phyloP scores from a whole-genome alignment of 2,329 filamentous ascomycete species.

The Phaeoacremonium minimum region DNA sequence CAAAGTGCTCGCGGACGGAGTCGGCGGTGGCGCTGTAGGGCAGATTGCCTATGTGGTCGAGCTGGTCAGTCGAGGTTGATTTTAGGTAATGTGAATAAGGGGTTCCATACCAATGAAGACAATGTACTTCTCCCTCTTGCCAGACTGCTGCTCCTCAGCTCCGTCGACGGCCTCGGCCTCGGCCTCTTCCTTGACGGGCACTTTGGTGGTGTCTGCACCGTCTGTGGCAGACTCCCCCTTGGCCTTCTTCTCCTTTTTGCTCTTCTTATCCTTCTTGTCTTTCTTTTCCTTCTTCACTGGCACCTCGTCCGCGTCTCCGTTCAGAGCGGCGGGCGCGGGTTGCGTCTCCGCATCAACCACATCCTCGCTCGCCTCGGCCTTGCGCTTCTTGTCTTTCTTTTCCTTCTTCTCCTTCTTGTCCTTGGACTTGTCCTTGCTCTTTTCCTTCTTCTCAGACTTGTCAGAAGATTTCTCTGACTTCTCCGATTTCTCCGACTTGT shows the following conservation, averaged over 20 bases:
- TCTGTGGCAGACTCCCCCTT: conserved; percentile 23
- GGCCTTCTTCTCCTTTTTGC: conserved; percentile 28
- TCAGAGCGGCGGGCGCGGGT: too few relatives aligned
- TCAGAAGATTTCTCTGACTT: conserved; percentile 1
- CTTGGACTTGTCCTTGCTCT: conserved; percentile 1
- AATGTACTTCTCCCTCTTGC: conserved; percentile 49
- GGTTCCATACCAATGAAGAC: conserved; percentile 63
- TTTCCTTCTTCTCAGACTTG: neutral
- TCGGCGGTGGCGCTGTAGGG: conserved; percentile 75
- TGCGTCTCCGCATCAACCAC: conserved; percentile 23
- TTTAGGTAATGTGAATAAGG: neutral
- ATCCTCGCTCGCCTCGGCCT: conserved; percentile 17
- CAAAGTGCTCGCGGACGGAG: conserved; percentile 71
- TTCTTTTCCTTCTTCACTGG: conserved; percentile 12
- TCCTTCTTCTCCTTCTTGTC: conserved; percentile 8
- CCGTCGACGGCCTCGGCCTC: conserved; percentile 6
- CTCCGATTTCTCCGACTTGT: conserved; percentile 6
- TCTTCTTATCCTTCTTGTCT: conserved; percentile 17
- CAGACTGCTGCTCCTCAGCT: conserved; percentile 3
- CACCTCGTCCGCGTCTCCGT: conserved; percentile 23
- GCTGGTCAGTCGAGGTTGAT: conserved; percentile 24
- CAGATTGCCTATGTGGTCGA: conserved; percentile 69
- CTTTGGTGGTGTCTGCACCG: conserved; percentile 9
- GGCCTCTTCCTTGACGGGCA: conserved; percentile 2
- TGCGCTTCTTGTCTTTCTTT: conserved; percentile 7